Percentiles rank a stretch among this genome's conserved stretches.
phyloP scores from a whole-genome alignment of 768 basidiomycete species.

The Cubamyces lactineus region DNA sequence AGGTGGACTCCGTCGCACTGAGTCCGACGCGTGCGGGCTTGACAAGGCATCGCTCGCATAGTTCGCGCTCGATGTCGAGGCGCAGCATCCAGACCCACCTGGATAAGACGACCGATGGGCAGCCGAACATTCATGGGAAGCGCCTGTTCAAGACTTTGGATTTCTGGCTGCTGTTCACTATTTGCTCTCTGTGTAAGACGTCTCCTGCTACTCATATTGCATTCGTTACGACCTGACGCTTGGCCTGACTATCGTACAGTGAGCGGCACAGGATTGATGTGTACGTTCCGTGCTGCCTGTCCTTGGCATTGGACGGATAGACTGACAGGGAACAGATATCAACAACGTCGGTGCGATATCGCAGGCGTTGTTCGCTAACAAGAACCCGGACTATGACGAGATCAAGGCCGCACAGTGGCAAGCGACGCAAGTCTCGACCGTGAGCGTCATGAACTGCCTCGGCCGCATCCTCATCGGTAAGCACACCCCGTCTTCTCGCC shows the following conservation, averaged over 20 bases:
- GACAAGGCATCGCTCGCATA: slow-evolving; percentile 27
- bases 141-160: slow-evolving; percentile 54
- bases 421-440: slow-evolving; percentile 79
- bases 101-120: slow-evolving; percentile 29
- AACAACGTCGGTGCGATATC: slow-evolving; percentile 87
- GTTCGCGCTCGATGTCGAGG: slow-evolving; percentile 21
- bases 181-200: slow-evolving; percentile 59
- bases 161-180: slow-evolving; percentile 65
- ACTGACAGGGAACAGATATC: slow-evolving; percentile 53
- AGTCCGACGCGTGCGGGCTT: slow-evolving; percentile 27
- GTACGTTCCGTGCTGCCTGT: slow-evolving; percentile 40
- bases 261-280: slow-evolving; percentile 78
- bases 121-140: slow-evolving; percentile 57
- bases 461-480: slow-evolving; percentile 80
- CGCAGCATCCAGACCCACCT: slow-evolving; percentile 15
- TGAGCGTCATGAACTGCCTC: slow-evolving; percentile 80
- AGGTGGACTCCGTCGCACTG: slow-evolving; percentile 30
- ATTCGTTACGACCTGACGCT: neutral
- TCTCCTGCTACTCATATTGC: neutral
- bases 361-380: slow-evolving; percentile 65
- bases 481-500: neutral
- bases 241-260: slow-evolving; percentile 41
- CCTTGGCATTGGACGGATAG: neutral
- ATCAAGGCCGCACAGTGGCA: slow-evolving; percentile 73
- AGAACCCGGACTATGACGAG: slow-evolving; percentile 66